Evolutionary conservation across 768 basidiomycete genomes (phyloP).

Genomic region (Lactarius sanguifluus): DNA sequence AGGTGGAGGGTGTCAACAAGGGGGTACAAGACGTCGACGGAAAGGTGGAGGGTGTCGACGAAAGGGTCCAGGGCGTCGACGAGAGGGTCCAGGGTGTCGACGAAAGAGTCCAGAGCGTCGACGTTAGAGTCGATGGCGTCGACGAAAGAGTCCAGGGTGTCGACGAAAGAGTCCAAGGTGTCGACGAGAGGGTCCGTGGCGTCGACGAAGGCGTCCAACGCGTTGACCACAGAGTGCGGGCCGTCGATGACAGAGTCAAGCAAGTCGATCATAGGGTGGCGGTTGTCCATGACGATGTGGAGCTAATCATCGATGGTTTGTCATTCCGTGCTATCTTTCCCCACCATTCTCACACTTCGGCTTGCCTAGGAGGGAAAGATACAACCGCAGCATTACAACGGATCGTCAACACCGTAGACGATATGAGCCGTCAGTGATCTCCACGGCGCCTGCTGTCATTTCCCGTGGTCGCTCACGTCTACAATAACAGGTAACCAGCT

Average conservation of each 20-base stretch:
- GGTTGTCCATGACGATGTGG: not conserved
- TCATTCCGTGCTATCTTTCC: not conserved
- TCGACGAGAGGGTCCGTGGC: not conserved
- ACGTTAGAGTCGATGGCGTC: not conserved
- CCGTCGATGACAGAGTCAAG: not conserved
- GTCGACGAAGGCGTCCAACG: no score
- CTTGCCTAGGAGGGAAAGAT: not conserved
- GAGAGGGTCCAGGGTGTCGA: no score
- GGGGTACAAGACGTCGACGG: no score
- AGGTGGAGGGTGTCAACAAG: not conserved
- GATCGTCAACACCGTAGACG: not conserved
- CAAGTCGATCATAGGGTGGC: not conserved
- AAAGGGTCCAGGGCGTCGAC: no score
- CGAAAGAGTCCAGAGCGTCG: not conserved
- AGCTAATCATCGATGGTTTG: not conserved
- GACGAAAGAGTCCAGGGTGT: not conserved
- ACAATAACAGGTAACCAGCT: not conserved
- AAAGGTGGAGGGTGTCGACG: no score
- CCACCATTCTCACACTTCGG: not conserved
- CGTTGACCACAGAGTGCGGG: not conserved
- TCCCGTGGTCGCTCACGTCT: not conserved
- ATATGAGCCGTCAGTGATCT: not conserved
- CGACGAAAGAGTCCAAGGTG: not conserved
- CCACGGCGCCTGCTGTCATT: not conserved
- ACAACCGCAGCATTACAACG: not conserved